Percentiles rank a stretch among this genome's conserved stretches.
phyloP scores from a whole-genome alignment of 2,329 filamentous ascomycete genomes.

The Neocatenulostroma microsporum region DNA sequence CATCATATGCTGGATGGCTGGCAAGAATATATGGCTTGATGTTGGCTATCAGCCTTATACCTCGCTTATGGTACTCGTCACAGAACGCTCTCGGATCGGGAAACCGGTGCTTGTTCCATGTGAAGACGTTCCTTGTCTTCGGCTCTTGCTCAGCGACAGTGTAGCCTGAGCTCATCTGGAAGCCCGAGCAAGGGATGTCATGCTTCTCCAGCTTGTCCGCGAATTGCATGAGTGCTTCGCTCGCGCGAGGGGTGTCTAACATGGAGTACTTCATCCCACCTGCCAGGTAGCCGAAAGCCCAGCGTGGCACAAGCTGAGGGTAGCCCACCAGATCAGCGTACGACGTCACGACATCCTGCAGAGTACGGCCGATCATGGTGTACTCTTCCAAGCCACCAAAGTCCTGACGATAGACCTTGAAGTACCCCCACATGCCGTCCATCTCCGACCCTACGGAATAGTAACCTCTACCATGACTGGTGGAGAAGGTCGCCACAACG shows the following conservation, averaged over 20 bases:
- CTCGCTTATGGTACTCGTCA: constrained; percentile 52
- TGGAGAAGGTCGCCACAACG: constrained; percentile 61
- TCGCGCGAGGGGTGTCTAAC: constrained; percentile 48
- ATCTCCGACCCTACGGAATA: constrained; percentile 65
- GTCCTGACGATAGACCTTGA: constrained; percentile 66
- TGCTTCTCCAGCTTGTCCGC: constrained; percentile 54
- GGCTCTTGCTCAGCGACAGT: constrained; percentile 59
- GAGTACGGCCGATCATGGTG: constrained; percentile 56
- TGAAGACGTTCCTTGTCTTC: constrained; percentile 63
- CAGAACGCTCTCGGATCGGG: constrained; percentile 60
- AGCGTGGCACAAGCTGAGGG: constrained; percentile 60
- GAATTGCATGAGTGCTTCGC: constrained; percentile 53
- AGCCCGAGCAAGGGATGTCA: constrained; percentile 62
- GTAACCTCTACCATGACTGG: constrained; percentile 54
- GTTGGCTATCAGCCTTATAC: constrained; percentile 62
- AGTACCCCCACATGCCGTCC: constrained; percentile 67
- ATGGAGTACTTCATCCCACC: constrained; percentile 58
- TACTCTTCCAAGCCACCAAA: constrained; percentile 67
- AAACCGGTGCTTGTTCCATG: constrained; percentile 64
- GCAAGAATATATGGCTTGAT: constrained; percentile 65
- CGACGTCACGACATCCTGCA: constrained; percentile 56
- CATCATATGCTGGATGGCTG: constrained; percentile 59
- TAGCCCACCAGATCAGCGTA: constrained; percentile 63
- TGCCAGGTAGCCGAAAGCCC: constrained; percentile 65
- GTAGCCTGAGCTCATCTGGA: constrained; percentile 67